A percentile compares a stretch with the other conserved stretches of the same genome.
Conservation (phyloP, 345 rosid genomes). For the Garcia nutans region DNA sequence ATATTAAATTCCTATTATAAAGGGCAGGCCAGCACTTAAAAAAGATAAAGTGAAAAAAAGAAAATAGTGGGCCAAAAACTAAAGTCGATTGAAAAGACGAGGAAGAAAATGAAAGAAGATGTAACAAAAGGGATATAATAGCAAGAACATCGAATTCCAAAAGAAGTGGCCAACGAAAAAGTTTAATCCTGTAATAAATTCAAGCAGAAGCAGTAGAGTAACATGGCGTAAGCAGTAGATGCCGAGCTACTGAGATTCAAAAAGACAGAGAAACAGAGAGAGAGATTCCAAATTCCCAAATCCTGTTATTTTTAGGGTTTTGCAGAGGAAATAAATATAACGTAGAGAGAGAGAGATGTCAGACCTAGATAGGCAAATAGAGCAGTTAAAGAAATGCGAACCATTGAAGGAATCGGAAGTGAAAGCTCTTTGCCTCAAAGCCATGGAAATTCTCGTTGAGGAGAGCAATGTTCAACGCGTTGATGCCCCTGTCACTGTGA, state of each 20-base stretch:
- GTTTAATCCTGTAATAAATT: no score
- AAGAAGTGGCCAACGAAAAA: not conserved
- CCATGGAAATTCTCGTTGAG: slow-evolving; percentile 93
- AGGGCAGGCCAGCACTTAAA: no score
- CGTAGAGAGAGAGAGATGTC: slow-evolving; percentile 54
- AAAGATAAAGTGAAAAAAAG: no score
- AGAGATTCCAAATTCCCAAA: not conserved
- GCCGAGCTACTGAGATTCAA: slow-evolving; percentile 1
- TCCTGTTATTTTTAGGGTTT: slow-evolving; percentile 1
- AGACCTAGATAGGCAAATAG: slow-evolving; percentile 92
- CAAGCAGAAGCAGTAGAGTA: not conserved
- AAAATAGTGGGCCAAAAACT: no score
- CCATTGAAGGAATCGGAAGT: slow-evolving; percentile 95
- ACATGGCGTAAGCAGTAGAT: not conserved
- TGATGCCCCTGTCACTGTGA: slow-evolving; percentile 95
- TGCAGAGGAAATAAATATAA: not conserved
- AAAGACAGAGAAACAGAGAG: not conserved
- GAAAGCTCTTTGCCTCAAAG: slow-evolving; percentile 91
- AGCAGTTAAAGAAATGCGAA: slow-evolving; percentile 94
- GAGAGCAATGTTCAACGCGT: slow-evolving; percentile 98
- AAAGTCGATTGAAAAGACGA: not conserved
- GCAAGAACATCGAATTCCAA: not conserved
- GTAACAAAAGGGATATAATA: no score
- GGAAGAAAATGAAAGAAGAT: not conserved
- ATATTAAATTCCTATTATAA: no score